phyloP scores from a whole-genome alignment of 78 protist species.

The Emiliania huxleyi region DNA sequence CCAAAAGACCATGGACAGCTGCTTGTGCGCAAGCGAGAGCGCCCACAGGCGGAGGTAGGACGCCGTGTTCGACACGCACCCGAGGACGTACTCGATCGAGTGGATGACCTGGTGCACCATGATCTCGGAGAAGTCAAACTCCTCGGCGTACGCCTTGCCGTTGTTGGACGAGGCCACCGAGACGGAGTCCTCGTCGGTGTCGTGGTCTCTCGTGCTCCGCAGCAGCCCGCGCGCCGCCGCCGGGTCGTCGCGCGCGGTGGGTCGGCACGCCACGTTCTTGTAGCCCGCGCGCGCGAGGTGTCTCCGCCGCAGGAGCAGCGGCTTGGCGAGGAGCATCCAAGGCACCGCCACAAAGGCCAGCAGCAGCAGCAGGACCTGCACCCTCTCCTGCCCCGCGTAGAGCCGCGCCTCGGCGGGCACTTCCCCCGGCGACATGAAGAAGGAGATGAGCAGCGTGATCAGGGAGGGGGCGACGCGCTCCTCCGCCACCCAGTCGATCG shows the following conservation, averaged over 20 bases:
- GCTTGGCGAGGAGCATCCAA: slow-evolving; percentile 82
- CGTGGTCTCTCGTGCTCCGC: not conserved
- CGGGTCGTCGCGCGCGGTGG: not conserved
- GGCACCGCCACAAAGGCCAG: slow-evolving; percentile 76
- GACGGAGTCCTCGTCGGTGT: not conserved
- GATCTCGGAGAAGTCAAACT: not conserved
- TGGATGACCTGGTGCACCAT: slow-evolving; percentile 83
- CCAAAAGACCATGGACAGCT: not conserved
- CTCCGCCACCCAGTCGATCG: slow-evolving; percentile 30
- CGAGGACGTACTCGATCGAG: slow-evolving; percentile 98
- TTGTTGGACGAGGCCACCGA: not conserved
- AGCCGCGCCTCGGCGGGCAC: not conserved
- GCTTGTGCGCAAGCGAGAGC: slow-evolving; percentile 95
- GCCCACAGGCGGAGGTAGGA: slow-evolving; percentile 99
- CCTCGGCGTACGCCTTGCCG: not conserved
- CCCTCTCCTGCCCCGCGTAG: slow-evolving; percentile 41
- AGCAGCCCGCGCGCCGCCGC: not conserved
- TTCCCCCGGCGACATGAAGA: slow-evolving; percentile 74
- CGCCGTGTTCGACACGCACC: slow-evolving; percentile 99
- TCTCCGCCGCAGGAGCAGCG: slow-evolving; percentile 24
- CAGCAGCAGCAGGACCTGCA: slow-evolving; percentile 64
- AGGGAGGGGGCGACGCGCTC: slow-evolving; percentile 63
- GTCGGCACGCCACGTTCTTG: not conserved
- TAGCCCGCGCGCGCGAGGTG: not conserved
- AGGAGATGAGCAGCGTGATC: slow-evolving; percentile 74